Conservation (phyloP, 2,329 filamentous ascomycete genomes). For the Exophiala alcalophila region DNA sequence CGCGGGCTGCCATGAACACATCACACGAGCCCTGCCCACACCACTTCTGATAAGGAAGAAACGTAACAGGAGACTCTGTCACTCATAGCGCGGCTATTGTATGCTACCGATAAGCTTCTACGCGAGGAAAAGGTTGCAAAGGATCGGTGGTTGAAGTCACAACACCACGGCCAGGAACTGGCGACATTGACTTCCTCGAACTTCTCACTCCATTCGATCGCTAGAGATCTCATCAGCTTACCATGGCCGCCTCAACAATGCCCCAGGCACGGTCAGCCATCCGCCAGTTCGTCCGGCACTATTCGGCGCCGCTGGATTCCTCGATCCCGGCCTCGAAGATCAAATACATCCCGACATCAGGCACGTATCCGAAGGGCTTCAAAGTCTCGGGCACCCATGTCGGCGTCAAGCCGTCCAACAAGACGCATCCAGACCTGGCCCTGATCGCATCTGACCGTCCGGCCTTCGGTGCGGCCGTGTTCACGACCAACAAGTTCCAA, state of each 20-base stretch:
- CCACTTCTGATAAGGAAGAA: too few species aligned
- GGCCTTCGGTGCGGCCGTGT: conserved; percentile 85
- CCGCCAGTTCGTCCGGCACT: conserved; percentile 30
- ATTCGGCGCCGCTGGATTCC: conserved; percentile 47
- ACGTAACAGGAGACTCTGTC: too few species aligned
- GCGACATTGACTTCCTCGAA: too few species aligned
- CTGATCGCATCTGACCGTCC: conserved; percentile 82
- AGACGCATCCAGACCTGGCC: conserved; percentile 83
- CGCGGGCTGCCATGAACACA: too few species aligned
- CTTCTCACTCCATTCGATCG: too few species aligned
- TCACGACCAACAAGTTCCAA: conserved; percentile 98
- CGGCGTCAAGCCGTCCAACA: conserved; percentile 91
- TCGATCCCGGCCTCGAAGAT: conserved; percentile 73
- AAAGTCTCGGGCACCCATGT: conserved; percentile 81
- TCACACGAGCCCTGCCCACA: too few species aligned
- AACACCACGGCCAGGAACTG: too few species aligned
- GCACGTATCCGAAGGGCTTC: conserved; percentile 89
- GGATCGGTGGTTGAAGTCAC: too few species aligned
- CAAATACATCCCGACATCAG: conserved; percentile 82
- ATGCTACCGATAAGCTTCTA: too few species aligned
- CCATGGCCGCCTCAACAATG: conserved; percentile 12
- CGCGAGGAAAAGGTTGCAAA: too few species aligned
- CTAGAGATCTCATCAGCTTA: neutral
- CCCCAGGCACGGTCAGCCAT: conserved; percentile 16
- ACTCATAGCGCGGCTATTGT: too few species aligned